phyloP scores from a whole-genome alignment of 106 monocot species.

The Hemerocallis citrina region DNA sequence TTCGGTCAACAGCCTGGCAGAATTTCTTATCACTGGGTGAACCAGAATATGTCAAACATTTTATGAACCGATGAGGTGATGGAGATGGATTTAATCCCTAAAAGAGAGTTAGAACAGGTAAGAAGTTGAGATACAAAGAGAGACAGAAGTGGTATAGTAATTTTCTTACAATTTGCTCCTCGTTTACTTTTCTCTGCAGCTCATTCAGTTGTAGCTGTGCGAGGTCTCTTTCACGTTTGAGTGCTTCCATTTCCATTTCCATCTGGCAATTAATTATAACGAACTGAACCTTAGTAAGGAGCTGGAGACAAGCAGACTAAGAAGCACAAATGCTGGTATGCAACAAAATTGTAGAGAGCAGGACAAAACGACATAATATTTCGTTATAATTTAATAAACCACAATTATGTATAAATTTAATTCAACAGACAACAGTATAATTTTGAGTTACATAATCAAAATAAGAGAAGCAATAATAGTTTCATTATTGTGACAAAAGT shows the following conservation, averaged over 20 bases:
- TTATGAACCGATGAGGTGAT: slow-evolving; percentile 40
- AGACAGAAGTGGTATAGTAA: background rate
- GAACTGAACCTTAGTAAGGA: background rate
- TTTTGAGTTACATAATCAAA: too few relatives aligned
- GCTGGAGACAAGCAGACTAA: too few relatives aligned
- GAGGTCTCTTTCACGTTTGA: slow-evolving; percentile 74
- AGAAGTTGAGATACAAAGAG: background rate
- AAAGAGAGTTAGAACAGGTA: background rate
- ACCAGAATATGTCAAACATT: slow-evolving; percentile 73
- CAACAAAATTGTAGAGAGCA: too few relatives aligned
- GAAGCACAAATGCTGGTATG: too few relatives aligned
- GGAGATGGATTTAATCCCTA: slow-evolving; percentile 58
- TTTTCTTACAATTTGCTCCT: slow-evolving; percentile 25
- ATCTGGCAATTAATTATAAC: slow-evolving; percentile 33
- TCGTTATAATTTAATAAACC: too few relatives aligned
- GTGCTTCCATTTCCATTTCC: slow-evolving; percentile 87
- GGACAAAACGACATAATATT: too few relatives aligned
- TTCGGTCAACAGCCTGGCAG: slow-evolving; percentile 6
- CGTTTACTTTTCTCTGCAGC: slow-evolving; percentile 46
- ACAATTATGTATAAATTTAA: too few relatives aligned
- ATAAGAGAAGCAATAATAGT: too few relatives aligned
- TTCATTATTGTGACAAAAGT: too few relatives aligned
- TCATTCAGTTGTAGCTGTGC: slow-evolving; percentile 59
- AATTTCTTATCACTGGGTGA: slow-evolving; percentile 22
- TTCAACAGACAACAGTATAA: too few relatives aligned